A percentile compares a stretch with the other conserved stretches of the same genome.
Evolutionary conservation across 352 stramenopile species (phyloP).

Genomic region (Phytopythium litorale): DNA sequence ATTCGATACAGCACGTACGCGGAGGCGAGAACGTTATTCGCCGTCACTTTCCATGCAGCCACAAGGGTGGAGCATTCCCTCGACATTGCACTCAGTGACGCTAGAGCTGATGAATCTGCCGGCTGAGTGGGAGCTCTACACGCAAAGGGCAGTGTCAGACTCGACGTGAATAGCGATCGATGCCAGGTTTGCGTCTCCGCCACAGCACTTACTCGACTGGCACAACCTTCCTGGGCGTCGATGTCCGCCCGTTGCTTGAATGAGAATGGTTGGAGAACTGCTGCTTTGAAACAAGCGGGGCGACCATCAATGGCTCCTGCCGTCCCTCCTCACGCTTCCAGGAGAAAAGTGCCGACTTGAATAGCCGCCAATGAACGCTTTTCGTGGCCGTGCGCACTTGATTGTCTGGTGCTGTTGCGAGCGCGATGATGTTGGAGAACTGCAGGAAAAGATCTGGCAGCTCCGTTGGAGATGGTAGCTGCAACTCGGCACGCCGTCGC

Average conservation of each 20-base stretch:
- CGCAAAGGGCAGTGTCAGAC: neutral
- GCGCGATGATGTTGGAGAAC: slow-evolving; percentile 34
- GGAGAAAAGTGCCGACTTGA: no score
- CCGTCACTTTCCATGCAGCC: slow-evolving; percentile 47
- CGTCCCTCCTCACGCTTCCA: neutral
- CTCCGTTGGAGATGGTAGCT: slow-evolving; percentile 7
- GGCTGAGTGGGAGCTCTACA: slow-evolving; percentile 4
- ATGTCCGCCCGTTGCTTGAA: slow-evolving; percentile 7
- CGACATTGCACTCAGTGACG: neutral
- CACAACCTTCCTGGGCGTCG: slow-evolving; percentile 30
- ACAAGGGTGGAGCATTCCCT: slow-evolving; percentile 21
- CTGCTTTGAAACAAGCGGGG: slow-evolving; percentile 1
- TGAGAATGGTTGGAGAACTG: neutral
- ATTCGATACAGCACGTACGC: slow-evolving; percentile 16
- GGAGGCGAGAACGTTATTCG: slow-evolving; percentile 45
- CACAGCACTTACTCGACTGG: slow-evolving; percentile 24
- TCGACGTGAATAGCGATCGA: no score
- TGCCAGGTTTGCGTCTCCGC: neutral
- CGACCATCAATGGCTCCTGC: neutral
- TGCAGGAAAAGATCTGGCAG: slow-evolving; percentile 21
- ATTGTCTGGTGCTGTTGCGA: neutral
- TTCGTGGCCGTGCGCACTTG: neutral
- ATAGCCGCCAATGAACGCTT: neutral
- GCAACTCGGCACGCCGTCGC: slow-evolving; percentile 32
- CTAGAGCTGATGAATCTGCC: neutral